Conservation (phyloP, 177 flowering plant genomes). For the Vitis hybrid region DNA sequence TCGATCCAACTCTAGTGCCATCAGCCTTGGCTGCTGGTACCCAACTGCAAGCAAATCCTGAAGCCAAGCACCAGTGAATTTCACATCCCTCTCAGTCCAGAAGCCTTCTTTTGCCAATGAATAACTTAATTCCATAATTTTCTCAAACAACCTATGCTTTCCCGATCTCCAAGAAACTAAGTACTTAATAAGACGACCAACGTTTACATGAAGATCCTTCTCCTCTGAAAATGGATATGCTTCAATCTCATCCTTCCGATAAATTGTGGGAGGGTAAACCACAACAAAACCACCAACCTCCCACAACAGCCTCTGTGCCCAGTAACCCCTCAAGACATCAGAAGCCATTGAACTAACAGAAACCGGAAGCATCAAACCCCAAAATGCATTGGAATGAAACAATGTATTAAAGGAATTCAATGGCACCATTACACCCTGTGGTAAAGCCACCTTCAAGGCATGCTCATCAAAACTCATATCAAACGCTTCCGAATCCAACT, state of each 20-base stretch:
- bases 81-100: slow-evolving; percentile 88
- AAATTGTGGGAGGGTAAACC: slow-evolving; percentile 92
- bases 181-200: slow-evolving; percentile 78
- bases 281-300: slow-evolving; percentile 89
- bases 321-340: slow-evolving; percentile 93
- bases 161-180: slow-evolving; percentile 78
- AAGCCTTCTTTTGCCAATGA: slow-evolving; percentile 91
- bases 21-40: slow-evolving; percentile 91
- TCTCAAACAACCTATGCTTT: slow-evolving; percentile 80
- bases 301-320: slow-evolving; percentile 97
- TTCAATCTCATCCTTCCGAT: slow-evolving; percentile 65
- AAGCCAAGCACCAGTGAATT: slow-evolving; percentile 96
- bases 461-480: slow-evolving; percentile 84
- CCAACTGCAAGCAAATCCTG: slow-evolving; percentile 94
- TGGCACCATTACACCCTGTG: slow-evolving; percentile 95
- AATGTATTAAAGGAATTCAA: slow-evolving; percentile 87
- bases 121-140: slow-evolving; percentile 79
- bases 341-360: slow-evolving; percentile 97
- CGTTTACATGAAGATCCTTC: slow-evolving; percentile 97
- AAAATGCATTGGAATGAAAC: slow-evolving; percentile 89
- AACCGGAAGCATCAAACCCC: slow-evolving; percentile 98
- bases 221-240: slow-evolving; percentile 94
- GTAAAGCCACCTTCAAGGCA: slow-evolving; percentile 92
- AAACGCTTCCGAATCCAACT: slow-evolving; percentile 70
- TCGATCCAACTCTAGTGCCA: slow-evolving; percentile 77